Base-by-base conservation (phyloP, 768 basidiomycete genomes). In the Nevesoporus exiguus region DNA sequence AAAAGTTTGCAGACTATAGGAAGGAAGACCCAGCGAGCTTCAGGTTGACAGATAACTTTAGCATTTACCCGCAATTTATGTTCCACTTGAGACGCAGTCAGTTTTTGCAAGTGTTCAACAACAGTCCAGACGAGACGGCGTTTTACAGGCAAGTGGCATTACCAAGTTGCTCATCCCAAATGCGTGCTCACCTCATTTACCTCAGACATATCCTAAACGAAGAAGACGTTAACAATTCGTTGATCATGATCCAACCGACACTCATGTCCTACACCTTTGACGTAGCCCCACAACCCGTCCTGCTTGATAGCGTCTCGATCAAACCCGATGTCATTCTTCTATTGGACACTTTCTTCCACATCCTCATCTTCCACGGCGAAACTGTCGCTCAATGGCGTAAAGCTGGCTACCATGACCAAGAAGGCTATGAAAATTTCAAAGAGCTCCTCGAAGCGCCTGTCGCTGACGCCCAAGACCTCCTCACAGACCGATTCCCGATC, bases 21-120 rank as follows among this genome's bases (percentile, higher is more conserved):
- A 98, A 98, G 76, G 97, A 98, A 72, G 97, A 98, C 68, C 90
- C 97, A 10, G 81, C 85, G 34, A 93, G 88, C 68, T 98, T 99
- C 81, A 79, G 93, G 61, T 77, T 99, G 60, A 79, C 84, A 52
- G 93, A 97, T 69, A 97, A 97, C 73, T 98, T 99, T 74, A 91
- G 90, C 69, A 98, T 99, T 64, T 99, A 99, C 71, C 97, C 97
- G 15, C 97, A 98, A 68, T 99, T 99, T 78, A 99, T 98, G 97
- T 99, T 98, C 86, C 97, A 99, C 74, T 73, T 99, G 57, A 81
- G 96, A 55, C 78, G 97, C 69, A 93, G 91, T 80, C 96, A 98
- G 74, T 98, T 99, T 78, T 77, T 99, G 69, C 97, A 99, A 73
- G 95, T 98, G 51, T 98, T 98, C 75, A 98, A 98, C 73, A 99